Evolutionary conservation across 768 basidiomycete genomes (phyloP), one percentile per base, ranked within the genome.

Genomic region (Phanerochaete carnosa): DNA sequence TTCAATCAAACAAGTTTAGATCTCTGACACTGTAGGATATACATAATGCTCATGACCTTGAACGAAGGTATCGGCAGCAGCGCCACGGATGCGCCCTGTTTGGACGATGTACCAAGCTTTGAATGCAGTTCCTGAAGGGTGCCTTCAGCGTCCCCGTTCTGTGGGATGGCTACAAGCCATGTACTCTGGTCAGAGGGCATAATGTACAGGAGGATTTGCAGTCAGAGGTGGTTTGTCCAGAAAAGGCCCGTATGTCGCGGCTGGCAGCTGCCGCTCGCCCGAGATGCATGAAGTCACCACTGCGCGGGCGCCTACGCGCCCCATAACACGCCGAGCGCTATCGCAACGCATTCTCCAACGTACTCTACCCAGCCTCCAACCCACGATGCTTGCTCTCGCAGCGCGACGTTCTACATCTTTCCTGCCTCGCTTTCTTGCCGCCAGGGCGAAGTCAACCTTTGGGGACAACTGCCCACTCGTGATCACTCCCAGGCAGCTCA

Each of bases 171-270:
- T 62, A 97, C 80, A 65, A 98, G 77, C 95, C 95, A 98, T 66
- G 94, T 95, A 64, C 91, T 90, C 73, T 95, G 89, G 80, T 97
- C 95, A 71, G 94, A 95, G 60, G 95, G 95, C 95, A 97, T 97
- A 19, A 56, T 54, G 15, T 43, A 46, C 25, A 25, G 57, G 30
- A 29, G 6, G 25, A 23, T 25, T 43, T 26, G 35, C 23, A 7
- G 54, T 12, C 3, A 55, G 11, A 13, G 19, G n/a, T 1, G 37
- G 54, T 39, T 12, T 23, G 54, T 39, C 37, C 22, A 55, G 35
- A 9, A 23, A 16, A 23, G 35, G 39, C 5, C 11, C 33, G 54
- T 39, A 16, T 37, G 35, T 43, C 54, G 33, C 54, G 54, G 51
- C 13, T 55, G 39, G 22, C 29, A 25, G 54, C 12, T 55, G 54